A percentile compares a stretch with the other conserved stretches of the same genome.
Conservation (phyloP, 2,329 filamentous ascomycete species). For the Aureobasidium namibiae region DNA sequence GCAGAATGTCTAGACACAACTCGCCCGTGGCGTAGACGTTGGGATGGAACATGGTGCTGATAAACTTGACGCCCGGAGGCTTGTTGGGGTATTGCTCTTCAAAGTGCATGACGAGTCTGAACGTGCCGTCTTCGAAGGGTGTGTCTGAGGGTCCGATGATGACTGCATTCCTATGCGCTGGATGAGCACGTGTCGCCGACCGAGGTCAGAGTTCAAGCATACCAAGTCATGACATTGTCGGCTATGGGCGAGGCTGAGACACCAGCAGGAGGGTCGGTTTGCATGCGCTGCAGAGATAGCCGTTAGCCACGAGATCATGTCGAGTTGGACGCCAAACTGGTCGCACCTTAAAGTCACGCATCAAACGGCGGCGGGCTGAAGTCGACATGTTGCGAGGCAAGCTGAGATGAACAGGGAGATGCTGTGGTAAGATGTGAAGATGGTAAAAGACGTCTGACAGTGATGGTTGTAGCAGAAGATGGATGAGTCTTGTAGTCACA, state of each 20-base stretch:
- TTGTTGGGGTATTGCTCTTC: slow-evolving; percentile 99
- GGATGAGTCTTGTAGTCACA: background rate
- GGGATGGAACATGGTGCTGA: slow-evolving; percentile 98
- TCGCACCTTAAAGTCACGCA: slow-evolving; percentile 97
- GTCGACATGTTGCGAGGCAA: slow-evolving; percentile 62
- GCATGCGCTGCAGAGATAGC: slow-evolving; percentile 67
- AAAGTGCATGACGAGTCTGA: slow-evolving; percentile 96
- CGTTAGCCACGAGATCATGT: slow-evolving; percentile 1
- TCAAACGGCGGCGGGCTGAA: slow-evolving; percentile 85
- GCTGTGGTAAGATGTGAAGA: background rate
- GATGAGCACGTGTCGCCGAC: slow-evolving; percentile 12
- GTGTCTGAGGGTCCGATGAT: slow-evolving; percentile 97
- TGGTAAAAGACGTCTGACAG: background rate
- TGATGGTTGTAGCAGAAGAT: background rate
- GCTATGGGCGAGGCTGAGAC: slow-evolving; percentile 94
- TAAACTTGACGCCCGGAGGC: slow-evolving; percentile 94
- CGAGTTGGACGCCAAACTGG: background rate
- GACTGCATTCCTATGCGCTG: slow-evolving; percentile 73
- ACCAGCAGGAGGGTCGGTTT: slow-evolving; percentile 93
- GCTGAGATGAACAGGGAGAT: background rate
- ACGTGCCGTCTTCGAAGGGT: slow-evolving; percentile 96
- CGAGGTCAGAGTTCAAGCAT: slow-evolving; percentile 25
- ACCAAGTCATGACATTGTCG: slow-evolving; percentile 97
- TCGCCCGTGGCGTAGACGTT: slow-evolving; percentile 98
- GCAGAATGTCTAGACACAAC: slow-evolving; percentile 90